Evolutionary conservation across 2,329 filamentous ascomycete species (phyloP).

Genomic region (Pseudogymnoascus sp.): DNA sequence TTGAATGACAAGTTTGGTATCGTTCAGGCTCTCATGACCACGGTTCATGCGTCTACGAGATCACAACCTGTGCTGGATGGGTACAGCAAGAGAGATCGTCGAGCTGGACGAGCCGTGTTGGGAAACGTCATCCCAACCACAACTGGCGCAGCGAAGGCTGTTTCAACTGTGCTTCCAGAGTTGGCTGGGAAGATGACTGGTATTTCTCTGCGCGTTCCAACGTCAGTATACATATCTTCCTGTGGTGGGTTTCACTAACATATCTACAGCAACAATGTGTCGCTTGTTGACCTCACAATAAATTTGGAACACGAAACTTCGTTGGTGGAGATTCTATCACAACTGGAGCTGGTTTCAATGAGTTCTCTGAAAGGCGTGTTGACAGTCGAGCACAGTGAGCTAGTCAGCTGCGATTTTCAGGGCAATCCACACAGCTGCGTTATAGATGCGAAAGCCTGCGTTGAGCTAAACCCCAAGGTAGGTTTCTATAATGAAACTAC

Average conservation of each 20-base stretch:
- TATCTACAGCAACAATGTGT: constrained; percentile 10
- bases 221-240: background rate
- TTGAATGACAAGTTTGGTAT: constrained; percentile 26
- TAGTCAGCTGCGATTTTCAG: constrained; percentile 14
- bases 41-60: constrained; percentile 23
- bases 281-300: constrained; percentile 12
- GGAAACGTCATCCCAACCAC: constrained; percentile 15
- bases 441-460: constrained; percentile 11
- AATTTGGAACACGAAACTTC: constrained; percentile 9
- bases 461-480: constrained; percentile 11
- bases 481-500: background rate
- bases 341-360: constrained; percentile 4
- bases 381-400: constrained; percentile 10
- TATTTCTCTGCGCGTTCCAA: constrained; percentile 13
- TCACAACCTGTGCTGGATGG: constrained; percentile 29
- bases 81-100: constrained; percentile 28
- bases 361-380: constrained; percentile 8
- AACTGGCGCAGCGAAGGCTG: constrained; percentile 13
- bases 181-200: constrained; percentile 12
- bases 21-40: constrained; percentile 26
- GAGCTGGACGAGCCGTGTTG: constrained; percentile 19
- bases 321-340: constrained; percentile 8
- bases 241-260: background rate
- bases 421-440: constrained; percentile 11
- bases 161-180: constrained; percentile 11